Conservation (phyloP, 257 asterid genomes). For the Asclepias syriaca region DNA sequence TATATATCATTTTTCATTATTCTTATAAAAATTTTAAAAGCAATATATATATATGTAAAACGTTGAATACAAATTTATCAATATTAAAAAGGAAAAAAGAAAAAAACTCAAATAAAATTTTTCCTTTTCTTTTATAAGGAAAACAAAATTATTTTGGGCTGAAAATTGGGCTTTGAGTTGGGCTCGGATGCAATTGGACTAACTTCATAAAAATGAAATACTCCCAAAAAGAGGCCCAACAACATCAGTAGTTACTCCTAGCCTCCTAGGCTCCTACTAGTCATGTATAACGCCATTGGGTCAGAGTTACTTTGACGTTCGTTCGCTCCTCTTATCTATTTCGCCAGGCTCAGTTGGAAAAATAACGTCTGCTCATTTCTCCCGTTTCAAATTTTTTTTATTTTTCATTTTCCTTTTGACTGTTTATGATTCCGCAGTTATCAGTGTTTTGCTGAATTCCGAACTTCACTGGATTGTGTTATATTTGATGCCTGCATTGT, state of each 20-base stretch:
- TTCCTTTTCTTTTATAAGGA: background rate
- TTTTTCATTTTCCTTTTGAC: too few relatives aligned
- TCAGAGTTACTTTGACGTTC: too few relatives aligned
- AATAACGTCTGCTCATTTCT: background rate
- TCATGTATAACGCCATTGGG: too few relatives aligned
- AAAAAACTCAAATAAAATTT: too few relatives aligned
- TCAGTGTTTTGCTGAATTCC: background rate
- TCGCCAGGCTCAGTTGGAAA: background rate
- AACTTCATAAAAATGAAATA: too few relatives aligned
- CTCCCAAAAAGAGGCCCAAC: background rate
- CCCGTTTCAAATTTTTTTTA: too few relatives aligned
- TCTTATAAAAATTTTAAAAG: too few relatives aligned
- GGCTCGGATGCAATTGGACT: too few relatives aligned
- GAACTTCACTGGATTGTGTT: constrained; percentile 2
- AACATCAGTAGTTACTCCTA: background rate
- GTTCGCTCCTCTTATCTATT: background rate
- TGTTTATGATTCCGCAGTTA: background rate
- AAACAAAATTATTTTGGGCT: background rate
- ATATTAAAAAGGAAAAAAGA: too few relatives aligned
- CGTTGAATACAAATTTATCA: too few relatives aligned
- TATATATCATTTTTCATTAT: too few relatives aligned
- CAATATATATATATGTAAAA: too few relatives aligned
- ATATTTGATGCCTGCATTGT: background rate
- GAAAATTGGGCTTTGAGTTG: background rate
- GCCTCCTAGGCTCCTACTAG: background rate